Percentiles rank a stretch among this genome's conserved stretches.
phyloP scores from a whole-genome alignment of 2,329 filamentous ascomycete species.

The Diaporthe nobilis region DNA sequence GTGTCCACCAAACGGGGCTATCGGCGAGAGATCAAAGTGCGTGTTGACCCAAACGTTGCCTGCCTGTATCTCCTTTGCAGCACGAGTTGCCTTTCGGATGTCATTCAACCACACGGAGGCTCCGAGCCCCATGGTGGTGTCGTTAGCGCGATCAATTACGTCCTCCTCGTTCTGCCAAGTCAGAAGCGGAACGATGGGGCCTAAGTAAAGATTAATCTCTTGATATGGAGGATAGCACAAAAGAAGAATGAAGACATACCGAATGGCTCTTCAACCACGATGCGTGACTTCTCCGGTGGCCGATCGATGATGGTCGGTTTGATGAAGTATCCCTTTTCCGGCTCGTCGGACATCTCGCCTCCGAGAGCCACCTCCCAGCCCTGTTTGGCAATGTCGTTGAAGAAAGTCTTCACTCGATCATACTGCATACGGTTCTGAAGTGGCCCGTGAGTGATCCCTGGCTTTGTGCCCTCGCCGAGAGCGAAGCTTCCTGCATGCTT shows the following conservation, averaged over 20 bases:
- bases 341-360: constrained; percentile 49
- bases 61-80: constrained; percentile 63
- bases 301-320: constrained; percentile 72
- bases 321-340: constrained; percentile 66
- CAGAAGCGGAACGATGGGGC: constrained; percentile 59
- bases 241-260: constrained; percentile 43
- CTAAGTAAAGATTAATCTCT: neutral
- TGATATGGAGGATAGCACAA: neutral
- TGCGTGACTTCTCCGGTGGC: constrained; percentile 68
- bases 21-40: constrained; percentile 46
- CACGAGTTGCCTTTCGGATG: constrained; percentile 59
- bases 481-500: constrained; percentile 59
- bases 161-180: constrained; percentile 61
- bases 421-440: constrained; percentile 74
- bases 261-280: constrained; percentile 70
- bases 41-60: constrained; percentile 65
- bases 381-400: constrained; percentile 45
- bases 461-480: neutral
- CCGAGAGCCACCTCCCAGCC: constrained; percentile 61
- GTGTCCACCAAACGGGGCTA: constrained; percentile 9
- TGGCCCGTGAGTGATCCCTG: constrained; percentile 59
- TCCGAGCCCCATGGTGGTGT: constrained; percentile 64
- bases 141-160: constrained; percentile 62
- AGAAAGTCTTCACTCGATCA: neutral
- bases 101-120: constrained; percentile 68